Evolutionary conservation across 306 rosid species (phyloP).

Genomic region (Luffa acutangula): DNA sequence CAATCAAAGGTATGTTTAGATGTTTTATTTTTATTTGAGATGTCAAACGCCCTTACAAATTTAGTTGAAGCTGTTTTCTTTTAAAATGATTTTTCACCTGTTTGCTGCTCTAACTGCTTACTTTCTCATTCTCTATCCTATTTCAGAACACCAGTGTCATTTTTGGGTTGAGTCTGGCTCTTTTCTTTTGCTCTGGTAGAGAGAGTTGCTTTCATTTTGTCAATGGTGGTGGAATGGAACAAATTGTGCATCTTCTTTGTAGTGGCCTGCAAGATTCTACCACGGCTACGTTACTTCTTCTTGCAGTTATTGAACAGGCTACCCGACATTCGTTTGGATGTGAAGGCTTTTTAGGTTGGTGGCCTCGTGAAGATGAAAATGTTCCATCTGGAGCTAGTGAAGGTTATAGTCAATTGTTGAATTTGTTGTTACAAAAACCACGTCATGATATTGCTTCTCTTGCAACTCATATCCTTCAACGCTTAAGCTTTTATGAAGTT

Average conservation of each 20-base stretch:
- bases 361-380: constrained; percentile 86
- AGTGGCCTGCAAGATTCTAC: constrained; percentile 46
- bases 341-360: constrained; percentile 95
- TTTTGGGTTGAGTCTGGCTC: constrained; percentile 81
- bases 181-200: constrained; percentile 81
- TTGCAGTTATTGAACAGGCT: constrained; percentile 84
- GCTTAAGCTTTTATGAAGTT: constrained; percentile 80
- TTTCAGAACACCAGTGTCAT: constrained; percentile 62
- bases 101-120: not conserved
- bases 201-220: constrained; percentile 87
- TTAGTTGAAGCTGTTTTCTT: not conserved
- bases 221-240: constrained; percentile 82
- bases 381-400: constrained; percentile 63
- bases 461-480: constrained; percentile 76
- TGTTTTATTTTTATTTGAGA: constrained; percentile 7
- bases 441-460: constrained; percentile 85
- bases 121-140: constrained; percentile 11
- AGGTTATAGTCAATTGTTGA: constrained; percentile 70
- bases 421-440: constrained; percentile 71
- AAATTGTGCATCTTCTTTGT: constrained; percentile 40
- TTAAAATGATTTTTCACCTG: not conserved
- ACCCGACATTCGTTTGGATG: constrained; percentile 82
- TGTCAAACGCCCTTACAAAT: not conserved
- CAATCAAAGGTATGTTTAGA: constrained; percentile 47
- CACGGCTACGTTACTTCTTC: constrained; percentile 54